Conservation (phyloP, 345 rosid genomes). For the Murraya paniculata region DNA sequence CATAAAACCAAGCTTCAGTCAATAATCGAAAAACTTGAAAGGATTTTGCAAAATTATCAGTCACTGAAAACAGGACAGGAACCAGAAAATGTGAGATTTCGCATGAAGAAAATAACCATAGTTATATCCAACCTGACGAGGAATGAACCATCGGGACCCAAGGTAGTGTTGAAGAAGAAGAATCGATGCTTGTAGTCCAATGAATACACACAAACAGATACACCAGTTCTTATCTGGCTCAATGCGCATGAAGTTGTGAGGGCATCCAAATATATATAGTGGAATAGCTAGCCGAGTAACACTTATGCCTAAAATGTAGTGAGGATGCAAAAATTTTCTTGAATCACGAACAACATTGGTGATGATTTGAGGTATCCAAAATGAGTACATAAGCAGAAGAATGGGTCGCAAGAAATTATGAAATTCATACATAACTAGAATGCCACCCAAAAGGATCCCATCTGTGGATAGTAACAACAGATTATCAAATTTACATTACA, state of each 20-base stretch:
- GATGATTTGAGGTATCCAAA: conserved; percentile 93
- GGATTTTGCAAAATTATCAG: background rate
- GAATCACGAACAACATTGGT: conserved; percentile 85
- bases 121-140: conserved; percentile 71
- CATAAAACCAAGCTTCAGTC: conserved; percentile 4
- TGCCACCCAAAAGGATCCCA: conserved; percentile 98
- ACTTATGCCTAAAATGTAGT: conserved; percentile 87
- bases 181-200: conserved; percentile 76
- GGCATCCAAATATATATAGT: conserved; percentile 87
- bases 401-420: conserved; percentile 72
- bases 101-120: conserved; percentile 13
- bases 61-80: background rate
- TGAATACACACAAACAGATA: conserved; percentile 53
- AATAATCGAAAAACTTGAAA: background rate
- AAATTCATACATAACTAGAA: conserved; percentile 90
- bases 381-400: conserved; percentile 82
- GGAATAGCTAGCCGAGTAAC: conserved; percentile 87
- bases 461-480: conserved; percentile 46
- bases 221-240: conserved; percentile 88
- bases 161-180: conserved; percentile 94
- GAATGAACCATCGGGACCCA: conserved; percentile 95
- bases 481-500: conserved; percentile 8
- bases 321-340: conserved; percentile 94
- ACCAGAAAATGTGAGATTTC: background rate
- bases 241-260: conserved; percentile 91